A percentile compares a stretch with the other conserved stretches of the same genome.
Conservation (phyloP, 2,329 filamentous ascomycete genomes). For the Lojkania enalia region DNA sequence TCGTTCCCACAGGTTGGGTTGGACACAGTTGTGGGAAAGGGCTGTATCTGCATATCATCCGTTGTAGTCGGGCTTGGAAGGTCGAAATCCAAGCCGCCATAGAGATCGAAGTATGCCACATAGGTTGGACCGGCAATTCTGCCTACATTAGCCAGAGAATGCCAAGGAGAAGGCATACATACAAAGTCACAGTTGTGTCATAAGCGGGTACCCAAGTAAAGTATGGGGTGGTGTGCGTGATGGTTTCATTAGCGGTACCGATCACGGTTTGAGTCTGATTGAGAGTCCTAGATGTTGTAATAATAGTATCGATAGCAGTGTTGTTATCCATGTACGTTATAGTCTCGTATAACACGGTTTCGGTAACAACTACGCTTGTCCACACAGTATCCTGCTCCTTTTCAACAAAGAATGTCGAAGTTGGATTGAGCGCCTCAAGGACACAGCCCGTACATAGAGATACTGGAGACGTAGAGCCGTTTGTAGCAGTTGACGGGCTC, state of each 20-base stretch:
- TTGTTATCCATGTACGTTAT: constrained; percentile 29
- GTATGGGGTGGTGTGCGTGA: constrained; percentile 25
- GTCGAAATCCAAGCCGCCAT: constrained; percentile 24
- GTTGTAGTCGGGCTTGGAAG: neutral
- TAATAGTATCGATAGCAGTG: constrained; percentile 28
- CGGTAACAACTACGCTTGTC: constrained; percentile 26
- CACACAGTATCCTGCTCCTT: constrained; percentile 5
- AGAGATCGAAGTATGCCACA: constrained; percentile 32
- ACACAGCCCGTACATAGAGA: constrained; percentile 37
- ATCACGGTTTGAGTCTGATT: constrained; percentile 32
- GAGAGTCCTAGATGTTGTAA: constrained; percentile 26
- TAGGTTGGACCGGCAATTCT: constrained; percentile 35
- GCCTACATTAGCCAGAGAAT: no score
- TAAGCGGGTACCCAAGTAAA: constrained; percentile 17
- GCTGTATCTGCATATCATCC: neutral
- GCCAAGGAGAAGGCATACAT: neutral
- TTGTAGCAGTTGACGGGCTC: constrained; percentile 1
- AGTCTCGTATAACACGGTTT: constrained; percentile 28
- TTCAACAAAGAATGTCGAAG: constrained; percentile 24
- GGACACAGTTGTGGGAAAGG: constrained; percentile 1
- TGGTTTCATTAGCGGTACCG: constrained; percentile 14
- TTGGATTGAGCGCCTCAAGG: constrained; percentile 27
- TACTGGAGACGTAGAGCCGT: constrained; percentile 6
- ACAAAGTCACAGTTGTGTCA: constrained; percentile 3
- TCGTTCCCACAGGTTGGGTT: constrained; percentile 10